These are phyloP conservation scores for Epichloe brachyelytri DNA, from an alignment of 2,329 filamentous ascomycete species.

Conservation along the genomic window DNA sequence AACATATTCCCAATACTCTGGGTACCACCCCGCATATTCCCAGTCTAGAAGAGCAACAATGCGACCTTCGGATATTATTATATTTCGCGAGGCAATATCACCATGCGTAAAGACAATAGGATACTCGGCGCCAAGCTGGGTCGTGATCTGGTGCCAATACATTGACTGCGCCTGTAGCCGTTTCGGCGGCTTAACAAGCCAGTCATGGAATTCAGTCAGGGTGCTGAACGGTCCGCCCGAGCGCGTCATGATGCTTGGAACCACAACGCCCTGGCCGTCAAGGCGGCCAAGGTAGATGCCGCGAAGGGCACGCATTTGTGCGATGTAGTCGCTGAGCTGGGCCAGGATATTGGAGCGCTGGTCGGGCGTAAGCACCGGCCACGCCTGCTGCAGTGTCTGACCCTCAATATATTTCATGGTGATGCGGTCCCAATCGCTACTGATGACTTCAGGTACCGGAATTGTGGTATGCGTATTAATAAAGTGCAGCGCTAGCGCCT, in stretches of 20 bases:
- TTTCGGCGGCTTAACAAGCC: constrained; percentile 12
- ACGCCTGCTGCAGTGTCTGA: constrained; percentile 11
- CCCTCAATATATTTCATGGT: constrained; percentile 15
- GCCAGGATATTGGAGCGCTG: background rate
- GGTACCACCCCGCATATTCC: constrained; percentile 8
- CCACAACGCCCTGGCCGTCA: constrained; percentile 11
- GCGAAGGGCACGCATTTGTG: constrained; percentile 1
- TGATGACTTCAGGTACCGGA: constrained; percentile 13
- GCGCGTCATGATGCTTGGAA: constrained; percentile 13
- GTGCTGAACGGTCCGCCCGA: constrained; percentile 12
- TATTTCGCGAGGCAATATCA: constrained; percentile 7
- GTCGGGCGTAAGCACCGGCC: background rate
- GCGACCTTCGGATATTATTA: constrained; percentile 6
- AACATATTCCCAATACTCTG: constrained; percentile 7
- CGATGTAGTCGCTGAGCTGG: background rate
- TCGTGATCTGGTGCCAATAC: constrained; percentile 14
- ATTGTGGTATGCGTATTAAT: constrained; percentile 13
- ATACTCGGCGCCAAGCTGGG: constrained; percentile 9
- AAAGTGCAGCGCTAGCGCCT: constrained; percentile 7
- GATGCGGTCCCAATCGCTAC: constrained; percentile 15
- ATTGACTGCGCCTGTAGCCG: constrained; percentile 7
- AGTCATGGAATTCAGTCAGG: constrained; percentile 10
- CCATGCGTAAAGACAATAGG: constrained; percentile 10
- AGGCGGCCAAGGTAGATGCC: constrained; percentile 11
- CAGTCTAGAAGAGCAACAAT: constrained; percentile 7